Evolutionary conservation across 306 rosid species (phyloP), one percentile per base, ranked within the genome.

Genomic region (Medicago arabica): DNA sequence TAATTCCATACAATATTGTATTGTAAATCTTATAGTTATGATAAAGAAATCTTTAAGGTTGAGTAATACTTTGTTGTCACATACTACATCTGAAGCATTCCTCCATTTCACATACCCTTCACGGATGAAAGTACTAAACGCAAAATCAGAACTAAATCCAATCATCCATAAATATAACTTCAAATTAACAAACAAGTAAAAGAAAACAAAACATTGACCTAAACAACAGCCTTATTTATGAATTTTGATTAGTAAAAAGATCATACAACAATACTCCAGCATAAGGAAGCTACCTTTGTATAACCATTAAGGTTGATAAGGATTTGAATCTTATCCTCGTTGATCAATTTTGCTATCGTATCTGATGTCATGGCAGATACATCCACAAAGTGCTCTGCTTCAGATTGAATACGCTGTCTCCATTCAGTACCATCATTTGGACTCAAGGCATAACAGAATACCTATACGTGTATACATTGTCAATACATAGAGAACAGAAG

Each of bases 401-500:
- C 99, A 46, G 96, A 88, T 83, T 85, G 98, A 76, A 87, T 92
- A 46, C 97, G 96, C 57, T 88, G 92, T 71, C 99, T 90, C 99
- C 99, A 96, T 73, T 92, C 98, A 7, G 92, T 89, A 44, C 97
- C 92, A 85, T 96, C 99, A 77, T 90, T 92, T 65, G 92, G 81
- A 85, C 99, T 90, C 90, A 96, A 88, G 67, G 93, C 99, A 87
- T 96, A 96, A 76, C 99, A 96, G 81, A 90, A 92, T 28, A 96
- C 92, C 99, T 96, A 28, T 28, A 69, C 7, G 83, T n/a, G 80
- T 36, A 71, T 39, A 75, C 44, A 68, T 55, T 9, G 40, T 40
- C 57, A 72, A 36, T 18, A 58, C 49, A 67, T 12, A 1, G 7
- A 79, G 65, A 72, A 76, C 18, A 28, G 18, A 2, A 57, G 8